phyloP scores from a whole-genome alignment of 108 stramenopile genomes.

The Fragilaria crotonensis region DNA sequence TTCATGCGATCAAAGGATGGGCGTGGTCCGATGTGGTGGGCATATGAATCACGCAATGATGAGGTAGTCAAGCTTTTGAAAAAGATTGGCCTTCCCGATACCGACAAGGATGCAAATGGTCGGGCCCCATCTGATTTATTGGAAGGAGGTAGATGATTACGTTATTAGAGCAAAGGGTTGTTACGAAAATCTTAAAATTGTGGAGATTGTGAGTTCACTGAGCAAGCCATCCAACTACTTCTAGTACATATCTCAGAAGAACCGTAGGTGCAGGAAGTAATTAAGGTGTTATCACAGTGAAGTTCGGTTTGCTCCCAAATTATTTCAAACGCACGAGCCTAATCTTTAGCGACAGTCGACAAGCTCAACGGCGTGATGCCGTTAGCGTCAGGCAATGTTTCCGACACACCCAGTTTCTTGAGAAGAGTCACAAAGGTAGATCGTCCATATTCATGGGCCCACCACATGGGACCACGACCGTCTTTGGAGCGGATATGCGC shows the following conservation, averaged over 20 bases:
- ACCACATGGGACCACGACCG: constrained; percentile 75
- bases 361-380: constrained; percentile 66
- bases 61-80: constrained; percentile 57
- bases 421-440: constrained; percentile 51
- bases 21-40: constrained; percentile 83
- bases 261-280: no score
- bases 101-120: constrained; percentile 59
- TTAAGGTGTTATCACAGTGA: no score
- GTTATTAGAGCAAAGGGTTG: no score
- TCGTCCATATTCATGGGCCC: constrained; percentile 79
- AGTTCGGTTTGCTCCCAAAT: no score
- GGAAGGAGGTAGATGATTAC: no score
- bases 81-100: constrained; percentile 54
- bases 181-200: no score
- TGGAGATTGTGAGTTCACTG: no score
- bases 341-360: no score
- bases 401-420: constrained; percentile 57
- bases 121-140: constrained; percentile 53
- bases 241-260: no score
- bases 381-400: constrained; percentile 51
- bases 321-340: no score
- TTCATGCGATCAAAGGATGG: constrained; percentile 58
- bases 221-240: no score
- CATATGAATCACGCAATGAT: constrained; percentile 60
- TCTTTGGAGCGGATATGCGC: constrained; percentile 58